phyloP scores from a whole-genome alignment of 2,329 filamentous ascomycete genomes.

The Beauveria sp. region DNA sequence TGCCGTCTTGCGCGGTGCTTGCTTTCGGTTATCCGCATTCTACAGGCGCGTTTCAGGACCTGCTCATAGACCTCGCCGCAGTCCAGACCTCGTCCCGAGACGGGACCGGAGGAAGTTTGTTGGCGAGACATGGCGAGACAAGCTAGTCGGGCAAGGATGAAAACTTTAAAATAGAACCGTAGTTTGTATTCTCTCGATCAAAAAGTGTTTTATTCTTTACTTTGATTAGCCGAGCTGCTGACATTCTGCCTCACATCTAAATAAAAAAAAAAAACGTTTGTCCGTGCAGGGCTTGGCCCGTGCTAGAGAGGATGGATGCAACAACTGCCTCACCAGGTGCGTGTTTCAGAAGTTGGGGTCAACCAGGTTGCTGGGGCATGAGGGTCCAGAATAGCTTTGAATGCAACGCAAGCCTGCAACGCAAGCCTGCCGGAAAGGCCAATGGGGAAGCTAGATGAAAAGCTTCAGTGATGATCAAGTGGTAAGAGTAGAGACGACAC shows the following conservation, averaged over 20 bases:
- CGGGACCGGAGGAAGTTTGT: not conserved
- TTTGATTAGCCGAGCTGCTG: not conserved
- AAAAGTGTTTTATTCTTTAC: not conserved
- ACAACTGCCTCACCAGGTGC: not conserved
- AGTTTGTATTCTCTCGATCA: not conserved
- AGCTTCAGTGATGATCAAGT: not conserved
- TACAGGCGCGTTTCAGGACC: not conserved
- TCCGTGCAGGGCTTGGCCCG: slow-evolving; percentile 5
- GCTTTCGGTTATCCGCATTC: too few relatives aligned
- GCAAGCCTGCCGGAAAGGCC: not conserved
- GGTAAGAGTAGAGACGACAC: not conserved
- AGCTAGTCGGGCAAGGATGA: not conserved
- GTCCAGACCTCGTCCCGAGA: not conserved
- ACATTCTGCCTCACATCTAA: not conserved
- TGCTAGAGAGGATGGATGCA: not conserved
- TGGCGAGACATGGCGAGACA: not conserved
- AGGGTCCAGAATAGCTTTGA: not conserved
- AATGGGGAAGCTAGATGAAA: not conserved
- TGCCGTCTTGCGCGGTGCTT: too few relatives aligned
- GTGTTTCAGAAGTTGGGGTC: slow-evolving; percentile 4
- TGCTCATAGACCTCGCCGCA: not conserved
- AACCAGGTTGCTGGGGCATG: not conserved
- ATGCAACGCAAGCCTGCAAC: not conserved
- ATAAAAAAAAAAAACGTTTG: not conserved
- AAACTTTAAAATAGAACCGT: not conserved